These are phyloP conservation scores for Raddia distichophylla DNA, from an alignment of 176 grass and related monocot species.

Conservation along the genomic window DNA sequence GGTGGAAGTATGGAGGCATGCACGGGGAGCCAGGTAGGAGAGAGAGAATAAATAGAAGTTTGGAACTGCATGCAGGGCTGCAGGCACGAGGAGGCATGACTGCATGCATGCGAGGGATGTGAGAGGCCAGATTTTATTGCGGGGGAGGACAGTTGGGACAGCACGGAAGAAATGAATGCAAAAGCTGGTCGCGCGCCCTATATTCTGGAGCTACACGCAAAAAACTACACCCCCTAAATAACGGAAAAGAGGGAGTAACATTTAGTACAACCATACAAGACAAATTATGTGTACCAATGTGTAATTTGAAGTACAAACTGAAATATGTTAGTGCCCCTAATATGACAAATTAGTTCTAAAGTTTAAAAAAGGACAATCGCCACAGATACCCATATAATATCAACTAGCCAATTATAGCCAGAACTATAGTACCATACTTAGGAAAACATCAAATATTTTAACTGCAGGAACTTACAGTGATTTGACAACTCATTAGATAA, in stretches of 20 bases:
- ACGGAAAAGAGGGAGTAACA: neutral
- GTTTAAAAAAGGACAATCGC: neutral
- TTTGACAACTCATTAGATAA: slow-evolving; percentile 29
- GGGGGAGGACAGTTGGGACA: no score
- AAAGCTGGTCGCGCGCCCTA: no score
- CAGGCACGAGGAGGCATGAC: no score
- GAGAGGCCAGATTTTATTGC: no score
- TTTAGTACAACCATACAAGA: neutral
- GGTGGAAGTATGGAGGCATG: no score
- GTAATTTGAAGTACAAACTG: slow-evolving; percentile 6
- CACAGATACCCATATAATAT: neutral
- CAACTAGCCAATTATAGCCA: neutral
- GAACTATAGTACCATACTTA: neutral
- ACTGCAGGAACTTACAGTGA: slow-evolving; percentile 43
- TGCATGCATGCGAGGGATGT: no score
- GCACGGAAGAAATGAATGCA: no score
- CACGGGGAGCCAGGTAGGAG: no score
- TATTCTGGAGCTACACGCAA: no score
- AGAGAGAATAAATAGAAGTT: no score
- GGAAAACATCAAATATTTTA: slow-evolving; percentile 7
- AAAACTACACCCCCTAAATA: no score
- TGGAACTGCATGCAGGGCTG: no score
- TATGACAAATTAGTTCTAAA: slow-evolving; percentile 1
- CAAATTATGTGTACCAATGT: neutral
- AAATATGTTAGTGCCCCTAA: neutral